Conservation (phyloP, 1,284 basidiomycete genomes). For the Somion occarium region DNA sequence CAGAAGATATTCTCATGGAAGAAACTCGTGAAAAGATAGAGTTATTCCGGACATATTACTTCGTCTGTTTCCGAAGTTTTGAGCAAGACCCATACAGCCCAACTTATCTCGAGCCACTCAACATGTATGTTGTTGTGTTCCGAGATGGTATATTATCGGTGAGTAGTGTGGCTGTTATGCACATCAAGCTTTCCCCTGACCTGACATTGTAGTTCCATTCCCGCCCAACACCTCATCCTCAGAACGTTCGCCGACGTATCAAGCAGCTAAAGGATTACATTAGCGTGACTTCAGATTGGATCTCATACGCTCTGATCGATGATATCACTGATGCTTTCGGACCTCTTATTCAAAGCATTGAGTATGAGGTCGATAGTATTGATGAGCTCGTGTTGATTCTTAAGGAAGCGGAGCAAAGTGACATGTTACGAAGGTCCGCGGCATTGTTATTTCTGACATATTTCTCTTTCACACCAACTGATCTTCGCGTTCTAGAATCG, state of each 20-base stretch:
- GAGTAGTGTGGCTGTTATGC: slow-evolving; percentile 26
- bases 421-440: slow-evolving; percentile 63
- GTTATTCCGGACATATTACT: slow-evolving; percentile 97
- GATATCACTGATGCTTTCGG: slow-evolving; percentile 99
- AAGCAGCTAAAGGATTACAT: slow-evolving; percentile 99
- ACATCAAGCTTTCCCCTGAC: too few species aligned
- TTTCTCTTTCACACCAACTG: too few species aligned
- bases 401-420: slow-evolving; percentile 80
- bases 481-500: slow-evolving; percentile 68
- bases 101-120: slow-evolving; percentile 95
- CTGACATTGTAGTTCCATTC: slow-evolving; percentile 90
- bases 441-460: neutral
- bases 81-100: slow-evolving; percentile 99
- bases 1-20: slow-evolving; percentile 99
- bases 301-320: slow-evolving; percentile 98
- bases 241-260: slow-evolving; percentile 96
- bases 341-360: slow-evolving; percentile 96
- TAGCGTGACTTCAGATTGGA: slow-evolving; percentile 98
- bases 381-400: slow-evolving; percentile 97
- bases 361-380: slow-evolving; percentile 99
- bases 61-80: slow-evolving; percentile 99
- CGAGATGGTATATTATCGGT: slow-evolving; percentile 95
- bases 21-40: slow-evolving; percentile 99
- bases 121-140: slow-evolving; percentile 99
- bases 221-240: slow-evolving; percentile 94